phyloP scores from a whole-genome alignment of 2,329 filamentous ascomycete species.

The Phoma sp. region DNA sequence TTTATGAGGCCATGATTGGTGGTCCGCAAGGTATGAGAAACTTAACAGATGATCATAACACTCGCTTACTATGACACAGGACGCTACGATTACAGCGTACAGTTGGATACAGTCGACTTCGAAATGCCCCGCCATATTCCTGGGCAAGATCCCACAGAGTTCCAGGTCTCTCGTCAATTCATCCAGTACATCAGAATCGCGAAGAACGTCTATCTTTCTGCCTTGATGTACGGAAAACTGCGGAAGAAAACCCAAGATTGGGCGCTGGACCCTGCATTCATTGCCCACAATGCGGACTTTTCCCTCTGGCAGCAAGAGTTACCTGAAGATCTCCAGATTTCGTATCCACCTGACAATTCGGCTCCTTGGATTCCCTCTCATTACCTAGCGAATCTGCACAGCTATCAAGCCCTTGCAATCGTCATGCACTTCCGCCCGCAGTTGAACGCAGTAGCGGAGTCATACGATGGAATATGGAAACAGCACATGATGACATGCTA shows the following conservation, averaged over 20 bases:
- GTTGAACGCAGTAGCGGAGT: conserved; percentile 74
- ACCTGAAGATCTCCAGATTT: conserved; percentile 77
- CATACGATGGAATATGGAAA: conserved; percentile 82
- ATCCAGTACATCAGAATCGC: conserved; percentile 79
- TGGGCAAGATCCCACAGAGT: conserved; percentile 76
- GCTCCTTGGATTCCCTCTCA: conserved; percentile 85
- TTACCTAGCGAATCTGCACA: conserved; percentile 87
- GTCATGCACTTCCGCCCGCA: conserved; percentile 90
- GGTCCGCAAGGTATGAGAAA: conserved; percentile 77
- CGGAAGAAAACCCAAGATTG: conserved; percentile 81
- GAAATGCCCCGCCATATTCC: conserved; percentile 66
- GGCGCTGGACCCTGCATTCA: conserved; percentile 83
- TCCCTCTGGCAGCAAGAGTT: conserved; percentile 77
- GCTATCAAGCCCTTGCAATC: conserved; percentile 83
- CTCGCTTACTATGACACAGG: conserved; percentile 45
- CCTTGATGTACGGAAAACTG: conserved; percentile 73
- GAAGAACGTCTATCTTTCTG: conserved; percentile 78
- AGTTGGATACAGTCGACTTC: conserved; percentile 77
- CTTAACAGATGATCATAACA: too few relatives aligned
- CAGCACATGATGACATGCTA: conserved; percentile 87
- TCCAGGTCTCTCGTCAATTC: conserved; percentile 81
- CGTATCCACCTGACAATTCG: conserved; percentile 77
- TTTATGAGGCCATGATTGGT: conserved; percentile 90
- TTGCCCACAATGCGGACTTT: conserved; percentile 78
- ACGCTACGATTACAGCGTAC: conserved; percentile 78